Conservation (phyloP, 352 stramenopile species). For the Phytophthora rubi region DNA sequence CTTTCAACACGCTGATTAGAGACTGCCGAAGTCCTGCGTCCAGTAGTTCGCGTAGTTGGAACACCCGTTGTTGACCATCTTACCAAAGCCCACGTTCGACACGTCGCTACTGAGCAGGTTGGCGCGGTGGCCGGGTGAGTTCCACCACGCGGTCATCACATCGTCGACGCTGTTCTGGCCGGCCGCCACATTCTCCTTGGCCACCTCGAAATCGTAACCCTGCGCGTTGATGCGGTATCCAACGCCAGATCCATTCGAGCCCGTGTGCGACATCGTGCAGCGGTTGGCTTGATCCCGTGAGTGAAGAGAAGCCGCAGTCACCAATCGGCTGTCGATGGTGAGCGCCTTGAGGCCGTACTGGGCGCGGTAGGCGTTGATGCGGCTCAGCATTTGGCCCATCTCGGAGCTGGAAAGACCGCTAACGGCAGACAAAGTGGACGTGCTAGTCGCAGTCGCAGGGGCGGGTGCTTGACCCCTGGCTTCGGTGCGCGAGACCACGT, state of each 20-base stretch:
- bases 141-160: slow-evolving; percentile 63
- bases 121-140: slow-evolving; percentile 50
- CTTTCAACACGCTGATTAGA: slow-evolving; percentile 3
- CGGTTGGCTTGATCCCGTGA: slow-evolving; percentile 51
- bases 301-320: slow-evolving; percentile 42
- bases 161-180: slow-evolving; percentile 45
- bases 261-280: slow-evolving; percentile 56
- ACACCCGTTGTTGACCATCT: slow-evolving; percentile 36
- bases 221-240: slow-evolving; percentile 39
- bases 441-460: not conserved
- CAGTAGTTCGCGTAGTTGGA: slow-evolving; percentile 39
- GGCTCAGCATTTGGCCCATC: slow-evolving; percentile 47
- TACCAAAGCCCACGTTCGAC: slow-evolving; percentile 42
- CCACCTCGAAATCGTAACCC: slow-evolving; percentile 41
- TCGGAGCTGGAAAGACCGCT: slow-evolving; percentile 44
- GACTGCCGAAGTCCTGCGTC: slow-evolving; percentile 45
- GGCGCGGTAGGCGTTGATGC: slow-evolving; percentile 56
- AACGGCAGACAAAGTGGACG: slow-evolving; percentile 11
- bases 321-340: slow-evolving; percentile 52
- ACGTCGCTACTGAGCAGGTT: slow-evolving; percentile 50
- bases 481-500: slow-evolving; percentile 38
- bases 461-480: slow-evolving; percentile 6
- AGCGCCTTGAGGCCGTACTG: slow-evolving; percentile 45
- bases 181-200: slow-evolving; percentile 57
- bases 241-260: slow-evolving; percentile 41